Base-by-base conservation (phyloP, 2,329 filamentous ascomycete genomes). In the Aspergillus sp. region DNA sequence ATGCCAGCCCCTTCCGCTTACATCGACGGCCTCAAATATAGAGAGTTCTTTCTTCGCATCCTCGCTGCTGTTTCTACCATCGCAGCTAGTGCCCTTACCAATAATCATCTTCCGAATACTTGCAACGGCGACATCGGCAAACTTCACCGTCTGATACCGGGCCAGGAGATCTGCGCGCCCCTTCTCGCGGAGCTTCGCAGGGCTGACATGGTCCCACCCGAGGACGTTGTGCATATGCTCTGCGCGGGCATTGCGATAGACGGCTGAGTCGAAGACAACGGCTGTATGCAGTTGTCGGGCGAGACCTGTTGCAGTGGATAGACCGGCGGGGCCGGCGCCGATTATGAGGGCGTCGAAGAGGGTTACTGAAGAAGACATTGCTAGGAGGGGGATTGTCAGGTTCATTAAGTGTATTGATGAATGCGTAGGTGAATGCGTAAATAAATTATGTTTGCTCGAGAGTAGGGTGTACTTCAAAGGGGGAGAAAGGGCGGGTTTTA, bases 201-300 rank as follows among this genome's bases (percentile, higher is more conserved):
- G 57, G 13, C 51, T 40, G 12, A 34, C n/a, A 24, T 58, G 56
- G 27, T 86, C 60, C 50, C 60, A 59, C 3, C 82, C 82, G 5
- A 83, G 65, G 0, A 85, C 78, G 62, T 85, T 82, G 67, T 85
- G 83, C 75, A 83, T 79, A 60, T 83, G 79, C n/a, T 81, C 69
- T 0, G 83, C 84, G 0, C 74, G 70, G 0, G 51, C 75, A 61
- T 85, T 85, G 37, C 83, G 78, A 59, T 85, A 85, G 40, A 76
- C 74, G 12, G 78, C 81, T 4, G 81, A 83, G 66, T 85, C 83
- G 46, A 84, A 79, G n/a, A 85, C 65, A 3, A 85, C 69, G 1
- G 78, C 78, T 3, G 77, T 80, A 5, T 82, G 76, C 13, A 79
- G 76, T n/a, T 84, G 81, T 12, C 83, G 80, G 4, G 79, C 82